A percentile compares a stretch with the other conserved stretches of the same genome.
These are phyloP conservation scores for Flaveria trinervia DNA, from an alignment of 129 eudicot genomes.

Conservation along the genomic window DNA sequence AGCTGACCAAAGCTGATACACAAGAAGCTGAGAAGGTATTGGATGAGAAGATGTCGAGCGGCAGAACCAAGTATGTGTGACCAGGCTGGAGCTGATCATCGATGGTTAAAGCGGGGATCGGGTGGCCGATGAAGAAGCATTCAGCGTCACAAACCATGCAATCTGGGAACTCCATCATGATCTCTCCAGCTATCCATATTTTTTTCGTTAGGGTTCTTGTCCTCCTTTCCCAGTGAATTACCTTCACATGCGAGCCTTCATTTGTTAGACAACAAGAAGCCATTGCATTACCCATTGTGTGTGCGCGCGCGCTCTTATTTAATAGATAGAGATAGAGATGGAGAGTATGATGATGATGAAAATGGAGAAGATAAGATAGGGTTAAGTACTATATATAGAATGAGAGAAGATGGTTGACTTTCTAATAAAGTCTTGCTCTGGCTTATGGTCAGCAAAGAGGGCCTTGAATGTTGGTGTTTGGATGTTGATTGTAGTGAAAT, in stretches of 20 bases:
- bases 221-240: conserved; percentile 52
- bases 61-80: conserved; percentile 69
- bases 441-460: conserved; percentile 21
- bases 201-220: conserved; percentile 35
- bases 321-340: neutral
- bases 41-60: conserved; percentile 51
- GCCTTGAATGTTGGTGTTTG: conserved; percentile 8
- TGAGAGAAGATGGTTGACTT: conserved; percentile 20
- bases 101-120: conserved; percentile 51
- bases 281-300: conserved; percentile 41
- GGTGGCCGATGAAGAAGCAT: conserved; percentile 64
- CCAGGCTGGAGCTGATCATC: conserved; percentile 49
- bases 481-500: neutral
- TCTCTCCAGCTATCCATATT: conserved; percentile 59
- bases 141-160: conserved; percentile 69
- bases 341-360: neutral
- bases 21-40: conserved; percentile 54
- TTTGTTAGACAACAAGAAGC: conserved; percentile 20
- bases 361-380: neutral
- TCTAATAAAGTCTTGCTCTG: conserved; percentile 14
- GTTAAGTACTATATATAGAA: neutral
- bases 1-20: conserved; percentile 37
- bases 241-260: conserved; percentile 25
- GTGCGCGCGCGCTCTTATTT: too few species aligned
- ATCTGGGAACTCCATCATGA: conserved; percentile 88